Conservation (phyloP, 306 rosid genomes). For the Glycine tomentella region DNA sequence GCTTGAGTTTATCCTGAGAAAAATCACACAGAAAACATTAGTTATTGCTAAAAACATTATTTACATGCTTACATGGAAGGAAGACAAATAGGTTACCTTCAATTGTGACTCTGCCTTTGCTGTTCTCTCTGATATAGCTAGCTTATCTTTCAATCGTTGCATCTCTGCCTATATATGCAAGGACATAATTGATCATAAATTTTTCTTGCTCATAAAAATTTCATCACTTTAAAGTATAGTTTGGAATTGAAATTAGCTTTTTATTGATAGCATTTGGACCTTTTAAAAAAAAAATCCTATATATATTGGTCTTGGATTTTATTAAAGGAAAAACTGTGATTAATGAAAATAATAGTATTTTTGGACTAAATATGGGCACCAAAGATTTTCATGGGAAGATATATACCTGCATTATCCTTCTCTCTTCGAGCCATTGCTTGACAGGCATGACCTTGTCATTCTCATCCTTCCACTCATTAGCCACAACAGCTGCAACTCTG, state of each 20-base stretch:
- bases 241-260: conserved; percentile 9
- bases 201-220: conserved; percentile 11
- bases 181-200: conserved; percentile 22
- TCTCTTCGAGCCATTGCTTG: conserved; percentile 93
- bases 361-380: not conserved
- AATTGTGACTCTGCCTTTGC: too few species aligned
- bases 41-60: too few species aligned
- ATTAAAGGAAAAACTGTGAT: not conserved
- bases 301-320: too few species aligned
- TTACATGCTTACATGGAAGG: too few species aligned
- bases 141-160: conserved; percentile 87
- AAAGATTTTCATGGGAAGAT: conserved; percentile 2
- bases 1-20: too few species aligned
- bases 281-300: not conserved
- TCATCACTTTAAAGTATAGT: conserved; percentile 13
- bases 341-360: not conserved
- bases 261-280: conserved; percentile 10
- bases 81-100: too few species aligned
- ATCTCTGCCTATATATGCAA: conserved; percentile 74
- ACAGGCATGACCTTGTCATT: conserved; percentile 93
- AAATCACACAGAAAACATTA: too few species aligned
- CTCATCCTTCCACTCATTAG: conserved; percentile 98
- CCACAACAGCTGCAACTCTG: conserved; percentile 83
- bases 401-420: conserved; percentile 88
- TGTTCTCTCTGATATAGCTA: conserved; percentile 37